These are phyloP conservation scores for Aspergillus bridgeri DNA, from an alignment of 495 filamentous ascomycete species.

Conservation along the genomic window DNA sequence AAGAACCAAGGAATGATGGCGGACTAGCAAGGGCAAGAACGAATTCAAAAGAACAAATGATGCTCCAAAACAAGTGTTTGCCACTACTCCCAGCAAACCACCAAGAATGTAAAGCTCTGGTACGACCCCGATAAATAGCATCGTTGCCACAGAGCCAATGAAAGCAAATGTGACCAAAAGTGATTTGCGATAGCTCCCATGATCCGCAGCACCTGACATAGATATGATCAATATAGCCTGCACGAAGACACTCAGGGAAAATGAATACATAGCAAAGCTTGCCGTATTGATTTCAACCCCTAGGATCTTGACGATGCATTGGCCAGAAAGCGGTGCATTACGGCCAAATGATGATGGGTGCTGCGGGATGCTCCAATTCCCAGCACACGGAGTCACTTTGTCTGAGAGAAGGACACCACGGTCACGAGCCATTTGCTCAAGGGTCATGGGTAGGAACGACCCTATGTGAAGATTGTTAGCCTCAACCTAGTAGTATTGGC, in stretches of 20 bases:
- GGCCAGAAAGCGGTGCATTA: conserved; percentile 40
- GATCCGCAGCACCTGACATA: conserved; percentile 93
- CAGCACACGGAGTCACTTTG: conserved; percentile 64
- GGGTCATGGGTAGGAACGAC: conserved; percentile 93
- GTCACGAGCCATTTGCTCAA: conserved; percentile 90
- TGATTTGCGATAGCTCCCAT: conserved; percentile 87
- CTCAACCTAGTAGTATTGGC: neutral
- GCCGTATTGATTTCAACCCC: conserved; percentile 91
- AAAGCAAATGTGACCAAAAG: conserved; percentile 81
- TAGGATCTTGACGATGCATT: conserved; percentile 80
- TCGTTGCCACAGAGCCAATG: conserved; percentile 74
- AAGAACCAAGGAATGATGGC: conserved; percentile 61
- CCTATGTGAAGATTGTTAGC: conserved; percentile 42
- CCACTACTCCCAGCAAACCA: conserved; percentile 77
- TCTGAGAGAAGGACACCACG: conserved; percentile 80
- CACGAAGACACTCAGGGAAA: conserved; percentile 83
- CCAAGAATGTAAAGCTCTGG: conserved; percentile 74
- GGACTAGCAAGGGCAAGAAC: conserved; percentile 76
- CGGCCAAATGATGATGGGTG: conserved; percentile 17
- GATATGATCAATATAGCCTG: conserved; percentile 90
- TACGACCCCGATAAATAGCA: conserved; percentile 80
- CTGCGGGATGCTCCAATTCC: conserved; percentile 38
- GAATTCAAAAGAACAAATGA: conserved; percentile 85
- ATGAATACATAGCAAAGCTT: conserved; percentile 97
- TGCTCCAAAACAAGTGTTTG: conserved; percentile 86